Percentiles rank a stretch among this genome's conserved stretches.
Evolutionary conservation across 805 yeast species (phyloP).

Genomic region (Wickerhamomyces tratensis): DNA sequence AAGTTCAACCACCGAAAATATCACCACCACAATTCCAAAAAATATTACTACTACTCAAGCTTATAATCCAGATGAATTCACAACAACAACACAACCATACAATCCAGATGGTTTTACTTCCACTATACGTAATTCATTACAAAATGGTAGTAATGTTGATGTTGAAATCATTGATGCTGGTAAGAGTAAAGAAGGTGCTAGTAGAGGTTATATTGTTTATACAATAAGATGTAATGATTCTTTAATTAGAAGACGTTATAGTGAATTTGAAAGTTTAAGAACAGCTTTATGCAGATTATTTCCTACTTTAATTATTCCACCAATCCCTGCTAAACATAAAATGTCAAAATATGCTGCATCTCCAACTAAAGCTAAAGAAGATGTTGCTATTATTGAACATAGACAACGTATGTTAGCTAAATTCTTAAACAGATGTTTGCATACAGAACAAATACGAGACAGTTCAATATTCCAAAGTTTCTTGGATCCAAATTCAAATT

Average conservation of each 20-base stretch:
- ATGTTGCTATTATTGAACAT: constrained; percentile 44
- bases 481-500: constrained; percentile 82
- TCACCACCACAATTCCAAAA: neutral
- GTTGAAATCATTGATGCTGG: constrained; percentile 70
- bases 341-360: constrained; percentile 34
- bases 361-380: constrained; percentile 32
- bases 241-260: constrained; percentile 66
- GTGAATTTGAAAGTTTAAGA: constrained; percentile 84
- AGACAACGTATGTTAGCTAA: constrained; percentile 71
- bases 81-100: constrained; percentile 12
- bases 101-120: constrained; percentile 1
- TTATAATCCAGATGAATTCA: constrained; percentile 17
- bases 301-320: constrained; percentile 83
- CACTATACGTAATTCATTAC: constrained; percentile 11
- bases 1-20: constrained; percentile 1
- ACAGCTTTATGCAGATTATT: constrained; percentile 59
- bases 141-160: constrained; percentile 9
- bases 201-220: constrained; percentile 73
- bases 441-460: constrained; percentile 44
- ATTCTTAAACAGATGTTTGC: constrained; percentile 71
- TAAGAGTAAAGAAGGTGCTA: constrained; percentile 71
- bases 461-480: constrained; percentile 67
- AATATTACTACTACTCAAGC: constrained; percentile 12
- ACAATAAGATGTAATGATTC: constrained; percentile 55
- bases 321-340: constrained; percentile 83